A percentile compares a stretch with the other conserved stretches of the same genome.
These are phyloP conservation scores for Termitomyces bulborhizus DNA, from an alignment of 768 basidiomycete genomes.

Conservation along the genomic window DNA sequence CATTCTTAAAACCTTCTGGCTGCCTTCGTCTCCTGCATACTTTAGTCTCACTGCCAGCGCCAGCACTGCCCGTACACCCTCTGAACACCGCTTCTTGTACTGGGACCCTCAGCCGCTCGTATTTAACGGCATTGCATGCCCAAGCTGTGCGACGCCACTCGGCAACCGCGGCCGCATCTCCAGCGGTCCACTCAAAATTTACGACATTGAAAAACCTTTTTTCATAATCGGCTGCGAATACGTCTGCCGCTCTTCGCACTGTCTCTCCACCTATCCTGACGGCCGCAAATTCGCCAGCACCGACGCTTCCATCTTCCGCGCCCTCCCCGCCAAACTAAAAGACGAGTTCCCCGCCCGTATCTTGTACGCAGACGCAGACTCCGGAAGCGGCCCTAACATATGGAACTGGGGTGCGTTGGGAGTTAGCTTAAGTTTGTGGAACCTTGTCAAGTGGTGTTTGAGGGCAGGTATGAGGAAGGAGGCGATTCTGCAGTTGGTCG, in stretches of 20 bases:
- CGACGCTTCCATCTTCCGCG: constrained; percentile 63
- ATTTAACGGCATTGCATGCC: constrained; percentile 77
- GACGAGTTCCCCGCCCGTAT: constrained; percentile 72
- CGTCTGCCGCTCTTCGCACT: constrained; percentile 48
- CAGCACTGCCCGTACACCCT: constrained; percentile 58
- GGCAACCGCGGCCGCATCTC: constrained; percentile 66
- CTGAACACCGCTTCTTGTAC: constrained; percentile 76
- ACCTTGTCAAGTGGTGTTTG: constrained; percentile 59
- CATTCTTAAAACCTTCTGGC: constrained; percentile 78
- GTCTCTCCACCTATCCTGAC: constrained; percentile 38
- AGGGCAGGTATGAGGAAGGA: constrained; percentile 56
- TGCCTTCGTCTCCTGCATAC: constrained; percentile 72
- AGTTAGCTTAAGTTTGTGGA: constrained; percentile 67
- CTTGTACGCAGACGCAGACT: constrained; percentile 49
- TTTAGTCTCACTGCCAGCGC: constrained; percentile 73
- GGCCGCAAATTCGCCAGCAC: constrained; percentile 68
- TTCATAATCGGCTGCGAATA: constrained; percentile 86
- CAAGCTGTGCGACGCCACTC: constrained; percentile 54
- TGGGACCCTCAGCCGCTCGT: constrained; percentile 84
- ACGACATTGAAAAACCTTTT: constrained; percentile 75
- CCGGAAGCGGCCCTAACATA: constrained; percentile 50
- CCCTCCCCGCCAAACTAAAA: constrained; percentile 59
- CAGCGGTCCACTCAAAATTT: constrained; percentile 70
- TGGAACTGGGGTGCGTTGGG: constrained; percentile 80
- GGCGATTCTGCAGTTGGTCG: constrained; percentile 51